These are phyloP conservation scores for Quercus dentata DNA, from an alignment of 306 rosid genomes.

Conservation along the genomic window DNA sequence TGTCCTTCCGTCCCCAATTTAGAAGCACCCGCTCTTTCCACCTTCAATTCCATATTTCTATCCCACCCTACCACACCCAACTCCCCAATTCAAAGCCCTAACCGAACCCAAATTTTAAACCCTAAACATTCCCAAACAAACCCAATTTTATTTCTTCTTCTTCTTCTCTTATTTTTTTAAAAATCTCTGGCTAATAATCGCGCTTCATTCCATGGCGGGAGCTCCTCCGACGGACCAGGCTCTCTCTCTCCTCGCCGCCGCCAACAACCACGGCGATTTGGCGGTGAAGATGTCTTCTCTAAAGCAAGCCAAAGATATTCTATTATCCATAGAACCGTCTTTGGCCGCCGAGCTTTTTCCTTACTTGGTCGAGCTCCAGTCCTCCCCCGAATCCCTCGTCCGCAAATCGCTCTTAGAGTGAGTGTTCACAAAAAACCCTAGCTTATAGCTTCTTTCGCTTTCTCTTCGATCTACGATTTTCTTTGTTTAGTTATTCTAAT, in stretches of 20 bases:
- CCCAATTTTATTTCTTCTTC: neutral
- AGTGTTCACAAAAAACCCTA: conserved; percentile 35
- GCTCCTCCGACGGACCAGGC: conserved; percentile 57
- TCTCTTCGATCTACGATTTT: neutral
- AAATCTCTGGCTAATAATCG: conserved; percentile 1
- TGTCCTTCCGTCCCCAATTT: too few species aligned
- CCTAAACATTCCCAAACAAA: too few species aligned
- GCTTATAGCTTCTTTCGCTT: neutral
- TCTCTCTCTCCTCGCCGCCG: conserved; percentile 87
- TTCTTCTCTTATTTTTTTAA: conserved; percentile 1
- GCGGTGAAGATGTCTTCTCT: conserved; percentile 74
- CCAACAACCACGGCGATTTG: conserved; percentile 94
- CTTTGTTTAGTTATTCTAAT: too few species aligned
- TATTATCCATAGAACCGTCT: conserved; percentile 64
- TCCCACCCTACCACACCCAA: neutral
- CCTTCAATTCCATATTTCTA: conserved; percentile 21
- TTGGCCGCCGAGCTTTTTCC: conserved; percentile 71
- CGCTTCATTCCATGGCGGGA: conserved; percentile 49
- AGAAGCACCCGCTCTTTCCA: neutral
- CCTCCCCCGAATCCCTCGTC: conserved; percentile 75
- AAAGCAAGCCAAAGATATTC: conserved; percentile 67
- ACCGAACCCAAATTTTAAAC: too few species aligned
- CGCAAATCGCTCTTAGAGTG: conserved; percentile 79
- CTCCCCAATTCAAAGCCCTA: neutral
- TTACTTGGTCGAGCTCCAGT: conserved; percentile 84